Evolutionary conservation across 2,329 filamentous ascomycete species (phyloP), one percentile per base, ranked within the genome.

Genomic region (Pseudopyrenochaeta lycopersici): DNA sequence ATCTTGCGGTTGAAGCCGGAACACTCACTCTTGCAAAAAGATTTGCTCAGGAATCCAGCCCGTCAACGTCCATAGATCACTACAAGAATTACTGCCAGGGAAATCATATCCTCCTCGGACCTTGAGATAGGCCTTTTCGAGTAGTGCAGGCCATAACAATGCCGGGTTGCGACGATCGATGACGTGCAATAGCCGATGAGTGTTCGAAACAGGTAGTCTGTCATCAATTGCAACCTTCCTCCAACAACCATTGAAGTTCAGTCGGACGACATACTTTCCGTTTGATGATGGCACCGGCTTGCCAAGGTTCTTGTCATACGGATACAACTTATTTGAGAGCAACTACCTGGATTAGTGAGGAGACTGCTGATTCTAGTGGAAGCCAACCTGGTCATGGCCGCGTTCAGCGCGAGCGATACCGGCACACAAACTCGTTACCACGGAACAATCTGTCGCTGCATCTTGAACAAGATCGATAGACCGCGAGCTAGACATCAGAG

Each of bases 21-120:
- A n/a, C n/a, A n/a, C 74, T 61, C 76, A 86, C 85, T 84, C 88
- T 68, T 97, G 92, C 1, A 98, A 80, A 66, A 97, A 97, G 1
- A 98, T 80, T 73, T 99, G 95, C 76, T 99, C 93, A 0, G 95
- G 95, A 44, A 99, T 92, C 95, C 95, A 99, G 27, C 95, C 94
- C 0, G 90, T 96, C 49, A 99, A 77, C 1, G 96, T 89, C 86
- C 91, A 96, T 3, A 99, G 78, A 75, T 99, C 95, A 2, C 94
- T 98, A 10, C 92, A 93, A 1, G 94, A 98, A 73, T 98, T 98
- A 69, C 95, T 98, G 7, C 95, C 95, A 0, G 95, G 94, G 62
- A 99, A 99, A 70, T 99, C 93, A 73, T 99, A 99, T 30, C 95
- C 95, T 23, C 95, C 95, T 50, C 94, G 86, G 10, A 98, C 87